These are phyloP conservation scores for Periglandula ipomoeae DNA, from an alignment of 2,329 filamentous ascomycete genomes.

Conservation along the genomic window DNA sequence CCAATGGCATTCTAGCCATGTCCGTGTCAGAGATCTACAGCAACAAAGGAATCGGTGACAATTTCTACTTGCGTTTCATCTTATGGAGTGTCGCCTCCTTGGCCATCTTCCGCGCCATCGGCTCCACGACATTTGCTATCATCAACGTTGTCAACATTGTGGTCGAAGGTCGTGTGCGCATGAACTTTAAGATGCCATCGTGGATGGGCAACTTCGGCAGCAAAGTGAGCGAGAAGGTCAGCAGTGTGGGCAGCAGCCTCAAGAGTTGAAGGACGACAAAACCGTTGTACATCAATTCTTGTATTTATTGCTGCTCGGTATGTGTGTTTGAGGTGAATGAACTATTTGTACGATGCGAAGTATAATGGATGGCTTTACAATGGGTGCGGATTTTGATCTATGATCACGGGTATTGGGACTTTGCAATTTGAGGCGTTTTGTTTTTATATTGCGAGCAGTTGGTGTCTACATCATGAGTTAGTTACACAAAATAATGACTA, in stretches of 20 bases:
- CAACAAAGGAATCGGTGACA: slow-evolving; percentile 60
- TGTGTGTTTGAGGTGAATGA: not conserved
- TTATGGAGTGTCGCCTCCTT: slow-evolving; percentile 83
- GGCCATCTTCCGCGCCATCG: slow-evolving; percentile 80
- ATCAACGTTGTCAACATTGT: slow-evolving; percentile 77
- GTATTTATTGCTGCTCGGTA: not conserved
- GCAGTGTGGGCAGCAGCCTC: slow-evolving; percentile 37
- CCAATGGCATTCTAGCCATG: slow-evolving; percentile 91
- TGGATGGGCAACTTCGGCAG: slow-evolving; percentile 36
- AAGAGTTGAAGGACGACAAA: slow-evolving; percentile 19
- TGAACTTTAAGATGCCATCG: slow-evolving; percentile 41
- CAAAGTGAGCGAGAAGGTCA: slow-evolving; percentile 38
- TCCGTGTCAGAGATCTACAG: slow-evolving; percentile 79
- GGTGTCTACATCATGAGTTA: not conserved
- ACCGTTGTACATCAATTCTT: not conserved
- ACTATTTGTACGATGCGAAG: slow-evolving; percentile 12
- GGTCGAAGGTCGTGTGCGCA: slow-evolving; percentile 70
- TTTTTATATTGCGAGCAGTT: not conserved
- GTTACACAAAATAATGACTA: not conserved
- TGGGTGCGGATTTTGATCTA: not conserved
- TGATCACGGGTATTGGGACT: not conserved
- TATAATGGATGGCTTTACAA: slow-evolving; percentile 1
- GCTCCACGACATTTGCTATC: slow-evolving; percentile 70
- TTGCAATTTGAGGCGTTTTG: not conserved
- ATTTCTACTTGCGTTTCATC: slow-evolving; percentile 88